Percentiles rank a stretch among this genome's conserved stretches.
Conservation (phyloP, 441 rosid genomes). For the Viola pubescens region DNA sequence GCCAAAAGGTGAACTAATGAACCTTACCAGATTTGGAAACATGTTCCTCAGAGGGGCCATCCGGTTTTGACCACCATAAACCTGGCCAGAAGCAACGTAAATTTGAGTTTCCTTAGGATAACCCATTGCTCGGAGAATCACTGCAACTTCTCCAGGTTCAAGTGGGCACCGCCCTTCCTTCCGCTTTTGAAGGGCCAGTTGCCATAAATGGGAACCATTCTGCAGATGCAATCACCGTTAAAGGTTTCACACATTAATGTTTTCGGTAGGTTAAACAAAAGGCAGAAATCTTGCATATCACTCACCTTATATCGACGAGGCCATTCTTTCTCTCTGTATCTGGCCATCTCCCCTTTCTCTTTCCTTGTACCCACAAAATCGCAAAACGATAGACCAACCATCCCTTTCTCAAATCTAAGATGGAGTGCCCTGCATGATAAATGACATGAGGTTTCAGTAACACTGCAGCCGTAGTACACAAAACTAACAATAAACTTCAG, state of each 20-base stretch:
- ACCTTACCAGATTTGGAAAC: slow-evolving; percentile 85
- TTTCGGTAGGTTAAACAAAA: slow-evolving; percentile 8
- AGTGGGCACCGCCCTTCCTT: slow-evolving; percentile 99
- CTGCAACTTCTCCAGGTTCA: slow-evolving; percentile 99
- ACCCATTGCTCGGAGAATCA: slow-evolving; percentile 92
- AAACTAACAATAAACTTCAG: slow-evolving; percentile 7
- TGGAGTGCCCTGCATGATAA: slow-evolving; percentile 79
- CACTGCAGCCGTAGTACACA: slow-evolving; percentile 5
- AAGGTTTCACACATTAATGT: not conserved
- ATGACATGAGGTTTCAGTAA: slow-evolving; percentile 7
- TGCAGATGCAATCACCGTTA: slow-evolving; percentile 29
- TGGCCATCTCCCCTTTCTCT: slow-evolving; percentile 93
- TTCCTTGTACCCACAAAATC: slow-evolving; percentile 97
- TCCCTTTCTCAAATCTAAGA: slow-evolving; percentile 99
- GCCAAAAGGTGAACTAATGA: not conserved
- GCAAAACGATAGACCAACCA: slow-evolving; percentile 95
- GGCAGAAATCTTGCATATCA: not conserved
- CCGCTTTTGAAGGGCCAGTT: slow-evolving; percentile 82
- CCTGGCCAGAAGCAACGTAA: slow-evolving; percentile 98
- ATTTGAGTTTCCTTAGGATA: slow-evolving; percentile 97
- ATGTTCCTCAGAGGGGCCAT: slow-evolving; percentile 98
- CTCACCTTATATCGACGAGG: slow-evolving; percentile 93
- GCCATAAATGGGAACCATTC: slow-evolving; percentile 99
- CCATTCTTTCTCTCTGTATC: slow-evolving; percentile 92
- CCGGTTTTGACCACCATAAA: slow-evolving; percentile 96